Evolutionary conservation across 2,329 filamentous ascomycete species (phyloP).

Genomic region (Penicillium sp.): DNA sequence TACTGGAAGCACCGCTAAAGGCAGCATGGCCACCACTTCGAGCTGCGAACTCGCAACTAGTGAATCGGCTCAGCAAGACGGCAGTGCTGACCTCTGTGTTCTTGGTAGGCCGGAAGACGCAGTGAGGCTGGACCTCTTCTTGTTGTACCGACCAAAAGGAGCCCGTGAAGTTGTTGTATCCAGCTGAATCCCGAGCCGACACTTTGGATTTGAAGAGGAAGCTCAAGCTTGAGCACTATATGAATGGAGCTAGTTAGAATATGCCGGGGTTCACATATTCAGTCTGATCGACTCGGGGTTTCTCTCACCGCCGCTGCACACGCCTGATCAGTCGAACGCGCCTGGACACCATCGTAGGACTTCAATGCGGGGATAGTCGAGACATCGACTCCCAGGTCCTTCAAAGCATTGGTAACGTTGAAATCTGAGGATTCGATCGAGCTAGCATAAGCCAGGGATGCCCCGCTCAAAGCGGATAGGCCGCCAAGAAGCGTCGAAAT

Average conservation of each 20-base stretch:
- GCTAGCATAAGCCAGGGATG: conserved; percentile 3
- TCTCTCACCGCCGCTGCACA: conserved; percentile 4
- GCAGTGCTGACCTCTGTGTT: conserved; percentile 36
- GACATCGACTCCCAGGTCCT: conserved; percentile 11
- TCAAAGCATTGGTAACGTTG: background rate
- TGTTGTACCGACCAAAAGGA: conserved; percentile 45
- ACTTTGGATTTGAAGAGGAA: conserved; percentile 9
- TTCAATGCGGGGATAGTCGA: conserved; percentile 9
- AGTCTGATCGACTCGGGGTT: background rate
- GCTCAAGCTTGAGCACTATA: background rate
- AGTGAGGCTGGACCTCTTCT: conserved; percentile 36
- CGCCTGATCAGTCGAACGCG: conserved; percentile 5
- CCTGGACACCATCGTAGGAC: background rate
- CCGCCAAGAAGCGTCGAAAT: conserved; percentile 8
- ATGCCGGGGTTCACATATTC: background rate
- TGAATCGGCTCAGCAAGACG: conserved; percentile 35
- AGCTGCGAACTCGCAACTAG: conserved; percentile 54
- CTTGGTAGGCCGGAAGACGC: conserved; percentile 37
- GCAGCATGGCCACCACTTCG: conserved; percentile 64
- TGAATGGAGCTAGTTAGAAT: background rate
- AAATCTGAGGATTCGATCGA: conserved; percentile 9
- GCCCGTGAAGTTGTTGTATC: conserved; percentile 24
- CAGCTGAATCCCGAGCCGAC: conserved; percentile 17
- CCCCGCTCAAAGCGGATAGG: conserved; percentile 3
- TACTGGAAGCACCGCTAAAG: conserved; percentile 58